Conservation (phyloP, 305 asterid species). For the Fraxinus latifolia region DNA sequence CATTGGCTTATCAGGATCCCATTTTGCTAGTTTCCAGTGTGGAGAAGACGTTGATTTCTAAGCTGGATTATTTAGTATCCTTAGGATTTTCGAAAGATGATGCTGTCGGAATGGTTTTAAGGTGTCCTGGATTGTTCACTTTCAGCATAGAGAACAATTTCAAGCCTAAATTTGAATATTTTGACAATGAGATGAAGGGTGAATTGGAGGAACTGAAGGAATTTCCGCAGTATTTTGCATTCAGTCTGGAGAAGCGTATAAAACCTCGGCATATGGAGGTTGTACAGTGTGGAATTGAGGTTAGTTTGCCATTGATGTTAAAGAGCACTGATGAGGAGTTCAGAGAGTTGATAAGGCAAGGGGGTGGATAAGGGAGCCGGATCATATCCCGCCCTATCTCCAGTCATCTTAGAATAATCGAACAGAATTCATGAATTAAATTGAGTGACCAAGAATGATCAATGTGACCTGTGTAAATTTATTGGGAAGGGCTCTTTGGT, state of each 20-base stretch:
- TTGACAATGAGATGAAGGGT: slow-evolving; percentile 56
- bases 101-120: slow-evolving; percentile 62
- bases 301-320: slow-evolving; percentile 59
- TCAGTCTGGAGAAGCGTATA: slow-evolving; percentile 85
- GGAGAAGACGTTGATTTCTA: slow-evolving; percentile 73
- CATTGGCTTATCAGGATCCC: slow-evolving; percentile 68
- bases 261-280: slow-evolving; percentile 53
- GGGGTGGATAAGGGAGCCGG: neutral
- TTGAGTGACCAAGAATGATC: neutral
- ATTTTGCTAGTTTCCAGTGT: slow-evolving; percentile 73
- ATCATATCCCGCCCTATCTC: neutral
- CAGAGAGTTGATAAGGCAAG: slow-evolving; percentile 36
- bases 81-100: slow-evolving; percentile 58
- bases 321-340: slow-evolving; percentile 66
- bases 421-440: neutral
- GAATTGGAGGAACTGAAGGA: slow-evolving; percentile 56
- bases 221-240: slow-evolving; percentile 81
- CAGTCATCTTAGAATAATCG: neutral
- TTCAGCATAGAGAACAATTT: slow-evolving; percentile 79
- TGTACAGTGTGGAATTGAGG: slow-evolving; percentile 39
- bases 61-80: slow-evolving; percentile 48
- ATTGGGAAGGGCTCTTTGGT: neutral
- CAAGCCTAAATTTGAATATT: slow-evolving; percentile 76
- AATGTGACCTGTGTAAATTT: neutral
- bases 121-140: slow-evolving; percentile 79